Evolutionary conservation across 225 moss, liverwort and hornwort genomes (phyloP).

Genomic region (Bryoerythrophyllum caledonicum): DNA sequence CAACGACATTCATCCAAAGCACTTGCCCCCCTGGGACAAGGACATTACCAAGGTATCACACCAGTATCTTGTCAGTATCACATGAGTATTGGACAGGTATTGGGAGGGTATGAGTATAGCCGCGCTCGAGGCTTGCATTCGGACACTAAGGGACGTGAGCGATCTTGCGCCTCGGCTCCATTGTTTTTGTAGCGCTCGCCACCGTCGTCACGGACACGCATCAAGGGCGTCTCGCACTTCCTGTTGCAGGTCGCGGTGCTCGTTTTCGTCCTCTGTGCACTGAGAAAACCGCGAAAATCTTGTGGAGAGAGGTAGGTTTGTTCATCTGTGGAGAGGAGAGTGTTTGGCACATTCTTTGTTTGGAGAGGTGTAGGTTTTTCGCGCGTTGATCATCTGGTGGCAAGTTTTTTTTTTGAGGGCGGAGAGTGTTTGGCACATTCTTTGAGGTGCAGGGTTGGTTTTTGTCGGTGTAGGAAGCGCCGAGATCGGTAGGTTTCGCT

Average conservation of each 20-base stretch:
- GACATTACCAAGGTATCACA: not conserved
- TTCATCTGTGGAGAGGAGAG: too few species aligned
- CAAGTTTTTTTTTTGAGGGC: too few species aligned
- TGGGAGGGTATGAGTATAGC: not conserved
- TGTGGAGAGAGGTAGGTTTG: too few species aligned
- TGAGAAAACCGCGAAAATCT: not conserved
- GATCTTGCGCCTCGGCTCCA: not conserved
- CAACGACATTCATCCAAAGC: not conserved
- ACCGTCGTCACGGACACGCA: not conserved
- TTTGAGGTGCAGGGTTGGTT: too few species aligned
- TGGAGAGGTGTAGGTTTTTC: not conserved
- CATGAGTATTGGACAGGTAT: rapidly evolving
- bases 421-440: too few species aligned
- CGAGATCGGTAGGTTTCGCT: not conserved
- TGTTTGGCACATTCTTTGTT: too few species aligned
- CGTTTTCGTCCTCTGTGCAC: not conserved
- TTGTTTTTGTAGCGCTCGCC: not conserved
- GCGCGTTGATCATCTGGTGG: not conserved
- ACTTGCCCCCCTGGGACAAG: too few species aligned
- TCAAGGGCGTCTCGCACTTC: not conserved
- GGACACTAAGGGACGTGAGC: not conserved
- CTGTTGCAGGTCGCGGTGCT: too few species aligned
- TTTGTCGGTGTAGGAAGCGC: too few species aligned
- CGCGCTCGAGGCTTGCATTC: not conserved
- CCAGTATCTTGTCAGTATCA: too few species aligned